Conservation (phyloP, 441 rosid genomes). For the Flueggea neowawraea region DNA sequence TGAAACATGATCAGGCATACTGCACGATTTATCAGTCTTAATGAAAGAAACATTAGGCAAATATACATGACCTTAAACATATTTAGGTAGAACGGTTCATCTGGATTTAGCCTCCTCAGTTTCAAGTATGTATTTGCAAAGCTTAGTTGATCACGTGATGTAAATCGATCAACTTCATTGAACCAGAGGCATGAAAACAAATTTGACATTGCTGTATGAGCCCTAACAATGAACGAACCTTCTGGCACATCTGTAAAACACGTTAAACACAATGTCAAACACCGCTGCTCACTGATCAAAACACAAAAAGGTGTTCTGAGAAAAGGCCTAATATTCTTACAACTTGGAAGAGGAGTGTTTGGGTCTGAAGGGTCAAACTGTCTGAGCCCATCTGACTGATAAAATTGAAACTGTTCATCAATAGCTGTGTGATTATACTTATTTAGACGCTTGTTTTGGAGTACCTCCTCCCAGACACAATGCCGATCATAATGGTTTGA, state of each 20-base stretch:
- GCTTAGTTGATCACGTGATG: conserved; percentile 91
- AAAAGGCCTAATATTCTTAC: conserved; percentile 36
- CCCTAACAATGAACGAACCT: conserved; percentile 87
- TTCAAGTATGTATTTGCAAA: conserved; percentile 90
- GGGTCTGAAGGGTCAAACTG: conserved; percentile 63
- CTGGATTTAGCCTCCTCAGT: conserved; percentile 71
- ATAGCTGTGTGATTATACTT: conserved; percentile 76
- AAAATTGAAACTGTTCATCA: conserved; percentile 68
- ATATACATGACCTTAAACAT: conserved; percentile 65
- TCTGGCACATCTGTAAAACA: conserved; percentile 82
- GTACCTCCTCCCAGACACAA: conserved; percentile 95
- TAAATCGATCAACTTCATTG: conserved; percentile 89
- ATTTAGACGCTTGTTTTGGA: conserved; percentile 73
- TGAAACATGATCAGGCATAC: background rate
- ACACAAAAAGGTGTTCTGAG: conserved; percentile 9
- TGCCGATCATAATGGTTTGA: conserved; percentile 97
- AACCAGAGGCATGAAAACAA: conserved; percentile 94
- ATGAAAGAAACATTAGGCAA: conserved; percentile 1
- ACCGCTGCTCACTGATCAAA: conserved; percentile 6
- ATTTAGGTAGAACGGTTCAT: conserved; percentile 59
- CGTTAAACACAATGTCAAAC: conserved; percentile 17
- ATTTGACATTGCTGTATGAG: conserved; percentile 95
- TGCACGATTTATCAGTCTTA: background rate
- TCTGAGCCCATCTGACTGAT: conserved; percentile 73
- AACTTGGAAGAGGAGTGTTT: conserved; percentile 68